phyloP scores from a whole-genome alignment of 208 protist genomes.

The Polymyxa betae region DNA sequence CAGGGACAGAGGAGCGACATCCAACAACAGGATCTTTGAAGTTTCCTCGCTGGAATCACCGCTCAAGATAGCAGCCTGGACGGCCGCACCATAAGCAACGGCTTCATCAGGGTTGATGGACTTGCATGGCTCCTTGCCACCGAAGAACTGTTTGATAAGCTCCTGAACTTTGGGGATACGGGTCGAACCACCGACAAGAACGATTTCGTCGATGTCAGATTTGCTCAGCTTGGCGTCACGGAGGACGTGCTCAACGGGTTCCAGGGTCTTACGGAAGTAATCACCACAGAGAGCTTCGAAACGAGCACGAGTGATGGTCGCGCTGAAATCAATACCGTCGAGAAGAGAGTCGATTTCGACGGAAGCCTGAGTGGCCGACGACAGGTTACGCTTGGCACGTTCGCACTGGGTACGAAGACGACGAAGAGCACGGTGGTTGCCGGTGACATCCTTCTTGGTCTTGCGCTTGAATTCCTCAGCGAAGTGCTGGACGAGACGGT shows the following conservation, averaged over 20 bases:
- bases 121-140: slow-evolving; percentile 82
- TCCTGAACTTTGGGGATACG: slow-evolving; percentile 95
- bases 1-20: slow-evolving; percentile 72
- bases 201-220: slow-evolving; percentile 81
- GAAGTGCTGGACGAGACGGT: slow-evolving; percentile 94
- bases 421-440: slow-evolving; percentile 73
- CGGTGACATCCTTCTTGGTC: slow-evolving; percentile 78
- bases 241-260: slow-evolving; percentile 80
- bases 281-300: slow-evolving; percentile 93
- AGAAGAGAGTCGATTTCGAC: slow-evolving; percentile 94
- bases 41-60: slow-evolving; percentile 86
- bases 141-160: slow-evolving; percentile 93
- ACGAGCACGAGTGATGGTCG: slow-evolving; percentile 89
- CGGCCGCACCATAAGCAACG: slow-evolving; percentile 83
- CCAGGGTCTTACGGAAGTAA: slow-evolving; percentile 79
- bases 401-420: slow-evolving; percentile 80
- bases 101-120: slow-evolving; percentile 82
- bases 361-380: slow-evolving; percentile 73
- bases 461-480: slow-evolving; percentile 91
- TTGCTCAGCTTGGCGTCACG: slow-evolving; percentile 84
- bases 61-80: slow-evolving; percentile 92
- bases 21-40: slow-evolving; percentile 67
- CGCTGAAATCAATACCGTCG: slow-evolving; percentile 92
- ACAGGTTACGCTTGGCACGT: slow-evolving; percentile 87
- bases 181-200: slow-evolving; percentile 86